Evolutionary conservation across 2,329 filamentous ascomycete species (phyloP).

Genomic region (Botrytis byssoidea): DNA sequence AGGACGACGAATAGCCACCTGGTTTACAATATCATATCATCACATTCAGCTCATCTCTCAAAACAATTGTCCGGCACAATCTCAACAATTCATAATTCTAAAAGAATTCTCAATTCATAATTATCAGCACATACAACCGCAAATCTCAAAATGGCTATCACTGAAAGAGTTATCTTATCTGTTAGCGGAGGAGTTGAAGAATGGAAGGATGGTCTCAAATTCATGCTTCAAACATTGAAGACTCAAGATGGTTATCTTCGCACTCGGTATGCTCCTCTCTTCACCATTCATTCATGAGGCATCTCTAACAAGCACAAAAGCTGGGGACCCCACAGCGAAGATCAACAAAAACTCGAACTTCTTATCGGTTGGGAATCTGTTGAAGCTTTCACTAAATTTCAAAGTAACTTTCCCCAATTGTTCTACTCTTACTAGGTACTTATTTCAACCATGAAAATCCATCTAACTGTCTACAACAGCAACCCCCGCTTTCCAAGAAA

Average conservation of each 20-base stretch:
- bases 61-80: not conserved
- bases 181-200: conserved; percentile 33
- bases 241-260: conserved; percentile 36
- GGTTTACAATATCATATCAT: not conserved
- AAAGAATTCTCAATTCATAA: not conserved
- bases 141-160: conserved; percentile 29
- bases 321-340: conserved; percentile 36
- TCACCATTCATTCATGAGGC: no score
- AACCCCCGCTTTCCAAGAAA: conserved; percentile 7
- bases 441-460: not conserved
- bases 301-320: conserved; percentile 16
- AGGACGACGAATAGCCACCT: not conserved
- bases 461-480: not conserved
- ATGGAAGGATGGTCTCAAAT: conserved; percentile 37
- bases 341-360: conserved; percentile 36
- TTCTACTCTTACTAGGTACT: not conserved
- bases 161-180: conserved; percentile 31
- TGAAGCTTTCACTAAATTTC: conserved; percentile 31
- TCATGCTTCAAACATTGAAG: conserved; percentile 35
- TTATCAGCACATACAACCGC: not conserved
- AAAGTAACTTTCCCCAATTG: conserved; percentile 1
- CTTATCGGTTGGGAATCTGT: conserved; percentile 34
- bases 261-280: conserved; percentile 20
- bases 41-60: not conserved
- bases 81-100: not conserved